phyloP scores from a whole-genome alignment of 2,329 filamentous ascomycete species.

The Ophiosphaerella narmari region DNA sequence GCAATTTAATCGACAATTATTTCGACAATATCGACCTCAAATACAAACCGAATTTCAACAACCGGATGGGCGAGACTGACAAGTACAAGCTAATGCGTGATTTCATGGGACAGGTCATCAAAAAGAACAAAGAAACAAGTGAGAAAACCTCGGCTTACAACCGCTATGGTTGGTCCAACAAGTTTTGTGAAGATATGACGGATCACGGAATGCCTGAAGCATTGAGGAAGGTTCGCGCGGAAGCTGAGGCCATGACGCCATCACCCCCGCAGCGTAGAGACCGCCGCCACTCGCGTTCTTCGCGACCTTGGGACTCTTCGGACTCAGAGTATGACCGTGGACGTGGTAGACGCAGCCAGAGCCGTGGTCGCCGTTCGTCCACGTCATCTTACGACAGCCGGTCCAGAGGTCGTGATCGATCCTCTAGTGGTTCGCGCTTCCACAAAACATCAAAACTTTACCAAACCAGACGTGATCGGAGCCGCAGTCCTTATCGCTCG shows the following conservation, averaged over 20 bases:
- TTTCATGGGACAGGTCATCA: conserved; percentile 71
- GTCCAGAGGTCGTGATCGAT: conserved; percentile 18
- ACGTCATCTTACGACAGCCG: conserved; percentile 23
- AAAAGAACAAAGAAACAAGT: conserved; percentile 69
- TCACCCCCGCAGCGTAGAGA: conserved; percentile 12
- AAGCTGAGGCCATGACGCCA: conserved; percentile 5
- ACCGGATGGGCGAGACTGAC: conserved; percentile 31
- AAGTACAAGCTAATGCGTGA: conserved; percentile 63
- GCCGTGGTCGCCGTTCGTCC: conserved; percentile 17
- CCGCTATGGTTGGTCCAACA: conserved; percentile 86
- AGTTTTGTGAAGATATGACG: conserved; percentile 83
- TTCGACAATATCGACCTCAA: conserved; percentile 64
- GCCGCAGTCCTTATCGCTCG: conserved; percentile 4
- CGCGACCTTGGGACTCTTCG: conserved; percentile 18
- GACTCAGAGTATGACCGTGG: conserved; percentile 17
- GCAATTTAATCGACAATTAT: conserved; percentile 68
- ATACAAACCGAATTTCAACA: conserved; percentile 54
- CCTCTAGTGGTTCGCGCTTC: conserved; percentile 9
- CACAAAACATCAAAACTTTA: conserved; percentile 13
- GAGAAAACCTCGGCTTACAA: conserved; percentile 69
- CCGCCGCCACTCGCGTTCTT: conserved; percentile 11
- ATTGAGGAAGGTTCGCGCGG: conserved; percentile 27
- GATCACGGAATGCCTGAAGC: conserved; percentile 28
- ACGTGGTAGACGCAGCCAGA: conserved; percentile 15
- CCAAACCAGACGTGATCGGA: conserved; percentile 10